phyloP scores from a whole-genome alignment of 352 stramenopile genomes.

The Pythium aphanidermatum region DNA sequence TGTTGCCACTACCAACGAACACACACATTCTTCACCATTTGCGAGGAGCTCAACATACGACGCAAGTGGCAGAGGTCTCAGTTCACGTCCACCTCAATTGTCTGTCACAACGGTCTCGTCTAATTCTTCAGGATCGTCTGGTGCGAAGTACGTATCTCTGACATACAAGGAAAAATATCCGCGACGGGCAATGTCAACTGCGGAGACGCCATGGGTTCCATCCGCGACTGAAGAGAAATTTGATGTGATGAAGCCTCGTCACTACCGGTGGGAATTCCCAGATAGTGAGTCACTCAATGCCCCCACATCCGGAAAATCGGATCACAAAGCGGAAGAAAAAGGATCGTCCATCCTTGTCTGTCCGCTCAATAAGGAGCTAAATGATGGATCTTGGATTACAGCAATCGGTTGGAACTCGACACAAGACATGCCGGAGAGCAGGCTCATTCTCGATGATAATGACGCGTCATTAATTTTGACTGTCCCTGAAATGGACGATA shows the following conservation, averaged over 20 bases:
- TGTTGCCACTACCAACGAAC: too few relatives aligned
- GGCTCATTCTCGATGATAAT: constrained; percentile 80
- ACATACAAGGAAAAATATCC: constrained; percentile 25
- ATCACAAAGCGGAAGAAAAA: not conserved
- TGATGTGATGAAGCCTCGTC: constrained; percentile 68
- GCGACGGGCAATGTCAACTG: constrained; percentile 7
- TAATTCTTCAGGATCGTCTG: not conserved
- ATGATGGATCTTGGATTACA: constrained; percentile 63
- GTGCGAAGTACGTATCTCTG: constrained; percentile 4
- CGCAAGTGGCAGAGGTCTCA: not conserved
- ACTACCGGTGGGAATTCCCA: constrained; percentile 72
- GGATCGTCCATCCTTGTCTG: constrained; percentile 20
- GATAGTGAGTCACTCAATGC: constrained; percentile 17
- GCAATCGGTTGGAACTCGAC: constrained; percentile 78
- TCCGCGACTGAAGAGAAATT: constrained; percentile 31
- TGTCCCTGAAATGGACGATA: constrained; percentile 69
- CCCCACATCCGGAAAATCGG: constrained; percentile 18
- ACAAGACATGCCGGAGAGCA: constrained; percentile 74
- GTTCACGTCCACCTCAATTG: not conserved
- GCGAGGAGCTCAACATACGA: constrained; percentile 3
- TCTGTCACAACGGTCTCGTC: not conserved
- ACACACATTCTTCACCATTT: constrained; percentile 5
- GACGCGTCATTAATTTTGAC: constrained; percentile 75
- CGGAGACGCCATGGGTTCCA: constrained; percentile 24
- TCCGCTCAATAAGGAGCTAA: constrained; percentile 62